These are phyloP conservation scores for Fusarium poae DNA, from an alignment of 2,329 filamentous ascomycete genomes.

Conservation along the genomic window DNA sequence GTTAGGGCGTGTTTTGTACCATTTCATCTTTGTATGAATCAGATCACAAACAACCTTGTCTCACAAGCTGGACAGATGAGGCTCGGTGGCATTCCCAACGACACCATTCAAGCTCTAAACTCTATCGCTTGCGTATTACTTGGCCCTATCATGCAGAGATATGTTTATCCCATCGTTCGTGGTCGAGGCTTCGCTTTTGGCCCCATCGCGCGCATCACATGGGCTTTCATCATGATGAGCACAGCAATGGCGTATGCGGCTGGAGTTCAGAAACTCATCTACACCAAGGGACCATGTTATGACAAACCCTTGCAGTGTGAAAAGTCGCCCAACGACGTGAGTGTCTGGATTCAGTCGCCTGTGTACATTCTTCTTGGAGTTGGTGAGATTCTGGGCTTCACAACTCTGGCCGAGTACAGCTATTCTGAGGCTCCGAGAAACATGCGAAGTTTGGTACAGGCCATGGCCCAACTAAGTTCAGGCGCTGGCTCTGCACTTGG, in stretches of 20 bases:
- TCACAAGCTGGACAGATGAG: slow-evolving; percentile 14
- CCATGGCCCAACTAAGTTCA: slow-evolving; percentile 3
- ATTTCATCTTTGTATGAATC: slow-evolving; percentile 11
- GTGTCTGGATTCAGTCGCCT: slow-evolving; percentile 7
- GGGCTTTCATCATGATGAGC: slow-evolving; percentile 9
- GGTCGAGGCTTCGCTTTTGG: slow-evolving; percentile 1
- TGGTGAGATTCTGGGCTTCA: slow-evolving; percentile 2
- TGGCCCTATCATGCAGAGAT: slow-evolving; percentile 4
- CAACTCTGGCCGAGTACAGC: slow-evolving; percentile 6
- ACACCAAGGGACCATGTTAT: slow-evolving; percentile 1
- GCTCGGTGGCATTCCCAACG: slow-evolving; percentile 9
- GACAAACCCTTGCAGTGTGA: slow-evolving; percentile 3
- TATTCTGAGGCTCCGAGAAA: slow-evolving; percentile 5
- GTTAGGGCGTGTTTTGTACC: slow-evolving; percentile 6
- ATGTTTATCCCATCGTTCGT: neutral
- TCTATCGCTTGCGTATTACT: slow-evolving; percentile 7
- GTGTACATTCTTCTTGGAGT: slow-evolving; percentile 1
- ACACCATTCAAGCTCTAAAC: slow-evolving; percentile 11
- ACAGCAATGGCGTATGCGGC: slow-evolving; percentile 11
- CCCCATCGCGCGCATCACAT: slow-evolving; percentile 3
- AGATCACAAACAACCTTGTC: slow-evolving; percentile 8
- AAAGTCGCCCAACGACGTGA: slow-evolving; percentile 4
- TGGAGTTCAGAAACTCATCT: slow-evolving; percentile 8
- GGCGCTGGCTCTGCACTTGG: slow-evolving; percentile 7
- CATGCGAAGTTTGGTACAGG: slow-evolving; percentile 6